Conservation (phyloP, 2,329 filamentous ascomycete genomes). For the Cercospora sp. region DNA sequence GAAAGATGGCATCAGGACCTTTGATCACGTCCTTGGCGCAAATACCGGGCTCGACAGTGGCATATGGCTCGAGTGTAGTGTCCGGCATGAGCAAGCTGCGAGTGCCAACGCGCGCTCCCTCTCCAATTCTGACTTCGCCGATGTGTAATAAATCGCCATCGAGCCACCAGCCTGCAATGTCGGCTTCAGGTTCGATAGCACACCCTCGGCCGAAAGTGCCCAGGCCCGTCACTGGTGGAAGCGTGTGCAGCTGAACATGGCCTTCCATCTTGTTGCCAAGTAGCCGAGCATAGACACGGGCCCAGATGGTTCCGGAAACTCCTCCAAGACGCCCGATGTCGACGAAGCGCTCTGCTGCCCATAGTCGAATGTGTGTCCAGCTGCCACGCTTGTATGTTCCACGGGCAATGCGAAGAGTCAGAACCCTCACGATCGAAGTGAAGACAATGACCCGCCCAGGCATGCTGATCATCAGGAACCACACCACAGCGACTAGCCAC, state of each 20-base stretch:
- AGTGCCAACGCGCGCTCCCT: conserved; percentile 6
- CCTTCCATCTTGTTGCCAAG: conserved; percentile 7
- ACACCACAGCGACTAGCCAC: conserved; percentile 6
- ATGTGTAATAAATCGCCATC: conserved; percentile 15
- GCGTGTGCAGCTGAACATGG: conserved; percentile 9
- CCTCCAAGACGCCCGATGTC: conserved; percentile 9
- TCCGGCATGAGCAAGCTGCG: conserved; percentile 13
- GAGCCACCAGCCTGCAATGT: conserved; percentile 15
- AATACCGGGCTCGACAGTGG: conserved; percentile 10
- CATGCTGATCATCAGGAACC: conserved; percentile 9
- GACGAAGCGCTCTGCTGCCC: conserved; percentile 13
- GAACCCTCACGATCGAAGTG: neutral
- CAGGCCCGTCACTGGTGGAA: conserved; percentile 12
- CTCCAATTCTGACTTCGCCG: conserved; percentile 5
- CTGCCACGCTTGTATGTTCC: conserved; percentile 12
- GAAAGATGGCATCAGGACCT: neutral
- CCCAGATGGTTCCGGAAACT: conserved; percentile 9
- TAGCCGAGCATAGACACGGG: conserved; percentile 13
- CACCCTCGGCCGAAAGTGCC: conserved; percentile 11
- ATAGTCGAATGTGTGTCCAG: conserved; percentile 13
- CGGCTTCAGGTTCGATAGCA: conserved; percentile 13
- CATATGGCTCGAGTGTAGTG: conserved; percentile 6
- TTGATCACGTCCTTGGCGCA: conserved; percentile 3
- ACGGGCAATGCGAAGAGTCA: conserved; percentile 2
- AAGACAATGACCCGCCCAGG: conserved; percentile 4